Conservation (phyloP, 176 grass and related monocot genomes). For the Stipa capillata region DNA sequence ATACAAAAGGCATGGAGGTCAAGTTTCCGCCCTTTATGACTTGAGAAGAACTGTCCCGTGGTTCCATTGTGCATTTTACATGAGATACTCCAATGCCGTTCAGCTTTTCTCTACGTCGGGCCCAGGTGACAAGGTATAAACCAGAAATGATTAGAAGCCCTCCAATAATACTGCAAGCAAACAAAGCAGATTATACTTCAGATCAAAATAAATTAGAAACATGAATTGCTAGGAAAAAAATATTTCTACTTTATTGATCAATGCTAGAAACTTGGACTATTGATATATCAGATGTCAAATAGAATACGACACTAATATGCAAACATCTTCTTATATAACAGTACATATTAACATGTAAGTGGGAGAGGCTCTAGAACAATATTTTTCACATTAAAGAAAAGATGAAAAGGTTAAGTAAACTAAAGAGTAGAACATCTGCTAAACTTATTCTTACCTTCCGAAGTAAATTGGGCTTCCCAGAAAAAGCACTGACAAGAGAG, state of each 20-base stretch:
- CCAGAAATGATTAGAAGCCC: constrained; percentile 80
- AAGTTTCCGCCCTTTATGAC: constrained; percentile 36
- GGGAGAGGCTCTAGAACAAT: neutral
- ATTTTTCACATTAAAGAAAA: neutral
- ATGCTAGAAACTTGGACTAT: neutral
- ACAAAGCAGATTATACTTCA: constrained; percentile 16
- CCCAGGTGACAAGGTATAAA: constrained; percentile 89
- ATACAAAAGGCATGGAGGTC: constrained; percentile 20
- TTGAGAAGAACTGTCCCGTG: constrained; percentile 20
- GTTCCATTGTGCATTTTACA: constrained; percentile 37
- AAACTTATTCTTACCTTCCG: constrained; percentile 50
- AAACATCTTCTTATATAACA: neutral
- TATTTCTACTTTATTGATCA: neutral
- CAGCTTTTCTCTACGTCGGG: constrained; percentile 50
- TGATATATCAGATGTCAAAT: neutral
- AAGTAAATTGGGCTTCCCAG: constrained; percentile 85
- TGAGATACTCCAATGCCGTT: constrained; percentile 15
- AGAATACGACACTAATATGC: neutral
- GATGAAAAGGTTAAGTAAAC: neutral
- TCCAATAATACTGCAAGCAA: constrained; percentile 70
- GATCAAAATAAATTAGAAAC: constrained; percentile 12
- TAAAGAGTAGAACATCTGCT: neutral
- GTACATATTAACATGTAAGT: neutral
- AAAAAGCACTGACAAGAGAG: constrained; percentile 72
- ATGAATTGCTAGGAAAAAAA: neutral